Percentiles rank a stretch among this genome's conserved stretches.
Conservation (phyloP, 225 moss, liverwort and hornwort genomes). For the Pleurozium schreberi region DNA sequence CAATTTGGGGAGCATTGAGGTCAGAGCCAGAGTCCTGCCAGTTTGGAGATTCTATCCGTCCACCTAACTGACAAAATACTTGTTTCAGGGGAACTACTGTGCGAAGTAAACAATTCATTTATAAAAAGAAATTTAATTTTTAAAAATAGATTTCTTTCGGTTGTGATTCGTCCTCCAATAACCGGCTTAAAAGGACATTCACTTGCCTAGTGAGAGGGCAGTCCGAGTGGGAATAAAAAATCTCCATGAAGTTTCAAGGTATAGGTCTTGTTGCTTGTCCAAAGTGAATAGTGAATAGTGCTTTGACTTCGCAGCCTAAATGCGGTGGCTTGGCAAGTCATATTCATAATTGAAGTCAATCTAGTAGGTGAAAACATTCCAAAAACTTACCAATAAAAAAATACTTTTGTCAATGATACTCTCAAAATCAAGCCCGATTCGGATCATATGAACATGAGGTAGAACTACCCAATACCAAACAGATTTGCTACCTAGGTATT, state of each 20-base stretch:
- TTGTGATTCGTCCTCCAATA: background rate
- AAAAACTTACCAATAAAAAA: no score
- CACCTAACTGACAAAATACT: background rate
- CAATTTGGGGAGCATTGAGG: background rate
- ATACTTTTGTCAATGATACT: background rate
- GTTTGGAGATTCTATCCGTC: background rate
- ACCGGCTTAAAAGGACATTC: background rate
- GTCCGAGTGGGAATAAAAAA: background rate
- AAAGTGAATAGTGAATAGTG: background rate
- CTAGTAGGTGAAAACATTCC: fast-evolving
- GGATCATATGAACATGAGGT: fast-evolving
- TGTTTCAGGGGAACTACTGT: background rate
- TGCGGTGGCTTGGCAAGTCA: background rate
- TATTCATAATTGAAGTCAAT: fast-evolving
- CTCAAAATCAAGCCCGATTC: background rate
- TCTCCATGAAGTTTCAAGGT: background rate
- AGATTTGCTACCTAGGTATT: no score
- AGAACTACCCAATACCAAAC: no score
- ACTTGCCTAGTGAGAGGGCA: background rate
- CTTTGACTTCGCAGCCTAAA: background rate
- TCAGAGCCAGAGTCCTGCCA: background rate
- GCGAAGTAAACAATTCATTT: background rate
- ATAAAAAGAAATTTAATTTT: background rate
- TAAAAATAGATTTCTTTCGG: background rate
- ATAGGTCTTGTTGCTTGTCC: background rate